Base-by-base conservation (phyloP, 345 rosid genomes). In the Pseudoturritis turrita region DNA sequence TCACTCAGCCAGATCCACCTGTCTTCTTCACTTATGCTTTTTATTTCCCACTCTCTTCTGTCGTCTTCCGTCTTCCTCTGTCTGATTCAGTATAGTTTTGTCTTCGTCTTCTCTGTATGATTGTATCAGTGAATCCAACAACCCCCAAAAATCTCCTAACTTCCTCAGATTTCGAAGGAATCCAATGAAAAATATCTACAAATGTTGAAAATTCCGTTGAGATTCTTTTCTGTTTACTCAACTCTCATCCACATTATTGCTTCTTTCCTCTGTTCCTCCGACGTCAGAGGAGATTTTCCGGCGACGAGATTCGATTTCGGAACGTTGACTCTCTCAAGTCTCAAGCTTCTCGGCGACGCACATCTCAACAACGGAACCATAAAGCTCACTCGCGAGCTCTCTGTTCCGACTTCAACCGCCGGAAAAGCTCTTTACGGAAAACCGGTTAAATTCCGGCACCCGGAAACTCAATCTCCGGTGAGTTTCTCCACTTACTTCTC, bases 401-500 rank as follows among this genome's bases (percentile, higher is more conserved):
- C 87, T 23, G 97, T 89, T 17, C 99, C 99, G 1, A 81, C 83
- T 65, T 88, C 96, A 70, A 93, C 90, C 70, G 83, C 94, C 66
- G 99, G 99, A 0, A 82, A 83, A 58, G 93, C 72, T 11, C 81
- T 95, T 3, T 95, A 89, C 81, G 82, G 96, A 0, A 82, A 88
- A 69, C 94, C 97, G 31, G 80, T 95, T 28, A 76, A 81, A 43
- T 89, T 95, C 94, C 85, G 96, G 41, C 78, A 80, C 15, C 83
- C 88, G 2, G 86, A 63, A 1, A 78, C 81, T 22, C 80, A 51
- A 33, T 56, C 82, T 26, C 81, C 86, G 64, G 79, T 92, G 0
- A 95, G 96, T 65, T 95, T 95, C 79, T 58, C 88, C 7, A 91
- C 97, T n/a, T 88, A 81, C 82, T 95, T 91, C 75, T 87, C 99